Conservation (phyloP, 257 asterid species). For the Echites panduratus region DNA sequence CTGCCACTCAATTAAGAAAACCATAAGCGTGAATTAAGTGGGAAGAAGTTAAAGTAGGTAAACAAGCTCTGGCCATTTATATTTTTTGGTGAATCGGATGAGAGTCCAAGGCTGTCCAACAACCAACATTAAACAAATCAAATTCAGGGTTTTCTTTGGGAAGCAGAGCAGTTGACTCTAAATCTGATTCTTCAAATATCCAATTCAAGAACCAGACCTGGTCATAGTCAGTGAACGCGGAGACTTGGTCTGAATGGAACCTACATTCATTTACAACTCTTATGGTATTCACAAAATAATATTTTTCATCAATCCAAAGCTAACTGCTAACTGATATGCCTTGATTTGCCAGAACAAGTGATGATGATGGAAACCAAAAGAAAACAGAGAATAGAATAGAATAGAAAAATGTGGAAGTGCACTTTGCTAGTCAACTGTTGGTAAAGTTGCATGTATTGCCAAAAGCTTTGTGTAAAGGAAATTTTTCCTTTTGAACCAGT, state of each 20-base stretch:
- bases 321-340: not conserved
- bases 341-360: too few species aligned
- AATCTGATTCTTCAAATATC: conserved; percentile 1
- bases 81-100: too few species aligned
- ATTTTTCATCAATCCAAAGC: not conserved
- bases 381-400: not conserved
- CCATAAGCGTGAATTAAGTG: not conserved
- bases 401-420: not conserved
- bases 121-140: not conserved
- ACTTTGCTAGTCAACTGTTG: not conserved
- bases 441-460: not conserved
- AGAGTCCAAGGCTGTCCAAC: too few species aligned
- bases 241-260: not conserved
- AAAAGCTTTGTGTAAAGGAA: not conserved
- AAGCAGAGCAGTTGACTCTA: conserved; percentile 8
- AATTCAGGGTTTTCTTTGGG: not conserved
- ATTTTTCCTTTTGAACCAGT: not conserved
- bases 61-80: not conserved
- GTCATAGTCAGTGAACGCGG: conserved; percentile 19
- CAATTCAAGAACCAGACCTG: conserved; percentile 8
- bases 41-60: not conserved
- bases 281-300: not conserved
- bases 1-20: not conserved
- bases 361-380: not conserved
- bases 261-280: not conserved